Base-by-base conservation (phyloP, 306 rosid genomes). In the Vigna unguiculata region DNA sequence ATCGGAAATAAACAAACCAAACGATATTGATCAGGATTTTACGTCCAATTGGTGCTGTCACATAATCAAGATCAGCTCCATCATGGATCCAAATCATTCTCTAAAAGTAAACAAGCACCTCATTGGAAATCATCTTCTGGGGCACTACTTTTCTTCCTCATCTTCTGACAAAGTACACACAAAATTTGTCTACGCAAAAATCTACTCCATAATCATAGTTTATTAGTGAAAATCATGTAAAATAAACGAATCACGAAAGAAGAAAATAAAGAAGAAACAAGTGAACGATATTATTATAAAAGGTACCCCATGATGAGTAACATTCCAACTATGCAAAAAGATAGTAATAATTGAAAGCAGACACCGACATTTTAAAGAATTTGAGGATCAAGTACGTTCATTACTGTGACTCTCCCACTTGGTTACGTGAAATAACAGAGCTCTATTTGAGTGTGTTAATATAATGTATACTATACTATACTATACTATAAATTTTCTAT, bases 271-370 rank as follows among this genome's bases (percentile, higher is more conserved):
- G 22, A 52, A 36, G 25, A 72, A 66, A 68, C 71, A 66, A 67
- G 61, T 30, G 60, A 59, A 66, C 19, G 17, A 72, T 76, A 62
- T 46, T 40, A 43, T 43, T 40, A 53, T 67, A 76, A 86, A 86
- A 86, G 90, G 83, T 53, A 81, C 53, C 61, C 88, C 86, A 81
- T 80, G 78, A 83, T 48, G 78, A 67, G 82, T 71, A 72, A 71
- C 66, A 63, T 48, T 86, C 87, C 87, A 81, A 84, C 82, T 58
- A 75, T 15, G 55, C 78, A 76, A 81, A 28, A 75, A 84, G 84
- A 72, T 61, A 14, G 69, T 79, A 81, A 81, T 84, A 84, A 81
- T 84, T 78, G 77, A 84, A 78, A 78, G 69, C 11, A 45, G 79
- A 79, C 77, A 81, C 78, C 2, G 81, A 81, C 79, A 22, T 71